These are phyloP conservation scores for Pseudonitzschia pungens DNA, from an alignment of 108 stramenopile species.

Conservation along the genomic window DNA sequence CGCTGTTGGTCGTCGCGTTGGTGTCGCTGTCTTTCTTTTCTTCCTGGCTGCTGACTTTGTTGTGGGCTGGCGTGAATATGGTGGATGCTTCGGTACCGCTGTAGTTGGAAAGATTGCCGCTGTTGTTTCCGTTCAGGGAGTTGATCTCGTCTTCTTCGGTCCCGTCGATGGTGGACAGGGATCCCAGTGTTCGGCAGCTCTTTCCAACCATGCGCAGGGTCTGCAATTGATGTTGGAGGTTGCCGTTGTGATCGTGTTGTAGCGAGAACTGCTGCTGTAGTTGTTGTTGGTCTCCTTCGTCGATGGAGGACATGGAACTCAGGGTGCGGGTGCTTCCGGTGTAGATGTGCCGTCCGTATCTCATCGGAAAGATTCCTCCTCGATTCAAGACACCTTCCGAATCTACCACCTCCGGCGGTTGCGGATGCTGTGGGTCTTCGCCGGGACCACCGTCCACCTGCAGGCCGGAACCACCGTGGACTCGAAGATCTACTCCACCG, in stretches of 20 bases:
- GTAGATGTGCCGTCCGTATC: background rate
- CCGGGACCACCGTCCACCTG: no score
- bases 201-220: background rate
- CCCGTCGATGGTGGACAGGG: slow-evolving; percentile 3
- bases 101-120: background rate
- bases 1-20: background rate
- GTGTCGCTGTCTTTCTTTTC: background rate
- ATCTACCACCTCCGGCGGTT: background rate
- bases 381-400: slow-evolving; percentile 32
- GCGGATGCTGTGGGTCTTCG: no score
- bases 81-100: background rate
- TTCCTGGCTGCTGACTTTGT: no score
- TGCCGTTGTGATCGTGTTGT: background rate
- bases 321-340: slow-evolving; percentile 24
- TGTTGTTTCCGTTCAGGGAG: background rate
- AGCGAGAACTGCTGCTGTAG: background rate
- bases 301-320: slow-evolving; percentile 32
- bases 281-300: slow-evolving; percentile 2
- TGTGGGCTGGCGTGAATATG: background rate
- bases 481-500: no score
- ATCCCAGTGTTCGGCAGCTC: slow-evolving; percentile 8
- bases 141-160: slow-evolving; percentile 10
- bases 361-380: slow-evolving; percentile 29
- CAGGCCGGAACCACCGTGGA: no score
- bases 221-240: background rate